Base-by-base conservation (phyloP, 495 filamentous ascomycete species). In the Chaetomium tenue region DNA sequence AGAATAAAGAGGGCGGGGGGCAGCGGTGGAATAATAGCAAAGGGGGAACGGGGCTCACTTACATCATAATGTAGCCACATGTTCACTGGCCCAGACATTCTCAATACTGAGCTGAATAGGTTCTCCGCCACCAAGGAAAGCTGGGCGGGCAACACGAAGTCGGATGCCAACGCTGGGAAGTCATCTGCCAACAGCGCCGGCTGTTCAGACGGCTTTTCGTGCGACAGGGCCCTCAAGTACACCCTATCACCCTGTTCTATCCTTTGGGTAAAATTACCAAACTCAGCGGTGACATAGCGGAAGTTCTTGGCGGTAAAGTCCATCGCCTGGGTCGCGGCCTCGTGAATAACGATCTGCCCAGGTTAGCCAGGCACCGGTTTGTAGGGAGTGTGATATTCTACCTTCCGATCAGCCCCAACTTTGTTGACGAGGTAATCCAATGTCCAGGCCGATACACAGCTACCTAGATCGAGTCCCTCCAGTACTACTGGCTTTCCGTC, bases 21-120 rank as follows among this genome's bases (percentile, higher is more conserved):
- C 1, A 8, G 1, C 3, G 9, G 11, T 37, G 33, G 33, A 9
- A 37, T 3, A 37, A 8, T 8, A 37, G 8, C 5, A 37, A 37
- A 37, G 12, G 6, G 11, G 15, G 16, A 5, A 0, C 33, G 30
- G 18, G 18, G 30, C 16, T 3, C 39, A 75, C 83, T 79, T 76
- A 90, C 89, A 74, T 96, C 91, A 78, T 93, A 96, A 74, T 97
- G 91, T 28, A 96, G 79, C 93, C 92, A 97, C 86, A 98, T 91
- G 28, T 84, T 87, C 4, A 95, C 91, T 0, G 85, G 87, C 1
- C 91, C 90, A 16, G 90, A 93, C 48, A 97, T 86, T 28, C 92
- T 81, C 26, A 96, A 74, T 0, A 91, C 87, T 0, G 90, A 91
- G 71, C 89, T 94, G 70, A 95, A 91, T n/a, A 82, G 77, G 66